Percentiles rank a stretch among this genome's conserved stretches.
phyloP scores from a whole-genome alignment of 352 stramenopile species.

The Pythium oligandrum region DNA sequence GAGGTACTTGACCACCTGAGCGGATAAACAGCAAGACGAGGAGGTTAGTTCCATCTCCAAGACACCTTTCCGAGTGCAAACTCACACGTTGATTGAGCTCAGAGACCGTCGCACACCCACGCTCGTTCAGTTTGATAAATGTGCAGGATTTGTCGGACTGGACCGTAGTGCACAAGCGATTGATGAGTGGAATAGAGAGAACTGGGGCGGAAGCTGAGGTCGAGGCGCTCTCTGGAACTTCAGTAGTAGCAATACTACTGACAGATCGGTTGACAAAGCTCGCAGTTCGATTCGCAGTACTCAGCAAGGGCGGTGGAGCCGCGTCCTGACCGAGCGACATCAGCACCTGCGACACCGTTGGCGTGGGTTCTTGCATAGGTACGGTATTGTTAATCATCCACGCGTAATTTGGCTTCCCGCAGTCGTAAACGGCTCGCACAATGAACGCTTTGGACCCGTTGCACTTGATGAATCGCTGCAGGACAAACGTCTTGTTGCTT shows the following conservation, averaged over 20 bases:
- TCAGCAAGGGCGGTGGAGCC: too few species aligned
- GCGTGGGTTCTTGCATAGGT: slow-evolving; percentile 32
- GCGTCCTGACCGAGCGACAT: slow-evolving; percentile 13
- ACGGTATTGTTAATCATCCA: slow-evolving; percentile 83
- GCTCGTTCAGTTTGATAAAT: slow-evolving; percentile 79
- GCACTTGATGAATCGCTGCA: slow-evolving; percentile 69
- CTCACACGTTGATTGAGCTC: slow-evolving; percentile 67
- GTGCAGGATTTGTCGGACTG: slow-evolving; percentile 62
- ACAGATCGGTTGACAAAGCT: too few species aligned
- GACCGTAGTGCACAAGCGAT: slow-evolving; percentile 56
- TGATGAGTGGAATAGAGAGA: slow-evolving; percentile 28
- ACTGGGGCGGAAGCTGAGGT: too few species aligned
- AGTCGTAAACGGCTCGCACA: slow-evolving; percentile 60
- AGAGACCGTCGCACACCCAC: slow-evolving; percentile 52
- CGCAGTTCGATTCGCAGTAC: too few species aligned
- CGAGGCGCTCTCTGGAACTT: too few species aligned
- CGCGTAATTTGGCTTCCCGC: slow-evolving; percentile 45
- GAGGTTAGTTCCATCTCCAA: not conserved
- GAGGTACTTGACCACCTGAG: slow-evolving; percentile 67
- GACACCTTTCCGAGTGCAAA: not conserved
- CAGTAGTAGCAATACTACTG: too few species aligned
- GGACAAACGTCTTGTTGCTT: slow-evolving; percentile 50
- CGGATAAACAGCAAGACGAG: not conserved
- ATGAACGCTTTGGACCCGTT: slow-evolving; percentile 74
- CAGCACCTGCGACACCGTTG: slow-evolving; percentile 21